Conservation (phyloP, 192 early-diverging fungal species). For the Coemansia sp. region DNA sequence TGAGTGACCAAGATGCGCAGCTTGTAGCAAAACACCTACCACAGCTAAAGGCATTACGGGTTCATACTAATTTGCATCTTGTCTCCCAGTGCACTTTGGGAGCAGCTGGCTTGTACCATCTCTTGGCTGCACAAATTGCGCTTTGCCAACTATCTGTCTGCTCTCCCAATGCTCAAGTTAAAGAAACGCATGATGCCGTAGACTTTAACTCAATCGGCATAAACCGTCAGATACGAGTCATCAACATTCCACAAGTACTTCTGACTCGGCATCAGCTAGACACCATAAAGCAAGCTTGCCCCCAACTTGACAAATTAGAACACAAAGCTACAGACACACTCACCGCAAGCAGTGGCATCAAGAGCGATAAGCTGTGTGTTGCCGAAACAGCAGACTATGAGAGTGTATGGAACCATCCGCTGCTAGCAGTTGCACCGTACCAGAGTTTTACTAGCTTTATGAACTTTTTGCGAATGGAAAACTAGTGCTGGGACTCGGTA, state of each 20-base stretch:
- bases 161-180: background rate
- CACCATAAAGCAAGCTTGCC: constrained; percentile 21
- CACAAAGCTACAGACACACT: too few relatives aligned
- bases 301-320: constrained; percentile 4
- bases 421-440: too few relatives aligned
- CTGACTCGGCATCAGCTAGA: constrained; percentile 15
- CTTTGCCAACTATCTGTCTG: constrained; percentile 7
- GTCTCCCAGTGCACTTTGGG: constrained; percentile 4
- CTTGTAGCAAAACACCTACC: constrained; percentile 12
- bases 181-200: background rate
- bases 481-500: too few relatives aligned
- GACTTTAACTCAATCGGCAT: constrained; percentile 16
- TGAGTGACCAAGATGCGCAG: constrained; percentile 16
- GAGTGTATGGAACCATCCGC: too few relatives aligned
- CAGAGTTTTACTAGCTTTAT: too few relatives aligned
- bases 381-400: too few relatives aligned
- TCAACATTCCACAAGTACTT: constrained; percentile 13
- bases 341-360: too few relatives aligned
- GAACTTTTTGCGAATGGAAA: too few relatives aligned
- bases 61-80: constrained; percentile 6
- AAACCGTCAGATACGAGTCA: constrained; percentile 12
- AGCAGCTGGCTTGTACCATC: constrained; percentile 15
- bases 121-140: constrained; percentile 18
- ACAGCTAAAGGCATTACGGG: background rate
- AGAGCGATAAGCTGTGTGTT: too few relatives aligned